Conservation (phyloP, 2,329 filamentous ascomycete genomes). For the Cadophora luteo-olivacea region DNA sequence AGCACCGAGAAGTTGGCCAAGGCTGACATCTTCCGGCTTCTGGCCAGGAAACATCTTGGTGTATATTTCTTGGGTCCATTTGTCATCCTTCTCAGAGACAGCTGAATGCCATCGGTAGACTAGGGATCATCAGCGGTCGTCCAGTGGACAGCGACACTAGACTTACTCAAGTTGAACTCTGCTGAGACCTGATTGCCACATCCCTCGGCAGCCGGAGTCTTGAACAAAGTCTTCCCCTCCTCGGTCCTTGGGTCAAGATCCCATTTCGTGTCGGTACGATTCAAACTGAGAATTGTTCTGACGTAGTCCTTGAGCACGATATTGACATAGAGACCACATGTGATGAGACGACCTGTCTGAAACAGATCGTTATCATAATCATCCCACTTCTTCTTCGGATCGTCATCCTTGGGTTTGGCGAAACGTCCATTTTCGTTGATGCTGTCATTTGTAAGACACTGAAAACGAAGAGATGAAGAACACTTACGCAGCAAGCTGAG, state of each 20-base stretch:
- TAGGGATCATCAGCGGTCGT: constrained; percentile 24
- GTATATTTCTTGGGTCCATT: constrained; percentile 79
- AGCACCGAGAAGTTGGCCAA: constrained; percentile 66
- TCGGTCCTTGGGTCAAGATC: constrained; percentile 72
- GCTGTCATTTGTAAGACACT: constrained; percentile 27
- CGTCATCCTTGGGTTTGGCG: constrained; percentile 65
- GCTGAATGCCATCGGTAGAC: constrained; percentile 87
- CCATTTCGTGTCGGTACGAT: constrained; percentile 56
- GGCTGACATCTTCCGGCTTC: constrained; percentile 54
- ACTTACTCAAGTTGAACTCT: constrained; percentile 77
- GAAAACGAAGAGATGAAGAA: neutral
- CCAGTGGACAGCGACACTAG: neutral
- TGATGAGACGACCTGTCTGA: constrained; percentile 78
- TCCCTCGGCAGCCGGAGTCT: constrained; percentile 68
- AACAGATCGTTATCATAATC: constrained; percentile 81
- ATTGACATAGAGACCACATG: constrained; percentile 78
- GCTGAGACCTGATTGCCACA: constrained; percentile 84
- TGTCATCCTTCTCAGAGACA: constrained; percentile 76
- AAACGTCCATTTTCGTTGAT: constrained; percentile 89
- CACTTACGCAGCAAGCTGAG: constrained; percentile 67
- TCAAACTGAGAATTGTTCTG: constrained; percentile 60
- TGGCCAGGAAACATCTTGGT: constrained; percentile 64
- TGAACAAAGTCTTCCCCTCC: constrained; percentile 60
- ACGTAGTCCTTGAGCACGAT: constrained; percentile 82
- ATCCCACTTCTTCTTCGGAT: constrained; percentile 58